These are phyloP conservation scores for Phaffomyces opuntiae DNA, from an alignment of 805 yeast genomes.

Conservation along the genomic window DNA sequence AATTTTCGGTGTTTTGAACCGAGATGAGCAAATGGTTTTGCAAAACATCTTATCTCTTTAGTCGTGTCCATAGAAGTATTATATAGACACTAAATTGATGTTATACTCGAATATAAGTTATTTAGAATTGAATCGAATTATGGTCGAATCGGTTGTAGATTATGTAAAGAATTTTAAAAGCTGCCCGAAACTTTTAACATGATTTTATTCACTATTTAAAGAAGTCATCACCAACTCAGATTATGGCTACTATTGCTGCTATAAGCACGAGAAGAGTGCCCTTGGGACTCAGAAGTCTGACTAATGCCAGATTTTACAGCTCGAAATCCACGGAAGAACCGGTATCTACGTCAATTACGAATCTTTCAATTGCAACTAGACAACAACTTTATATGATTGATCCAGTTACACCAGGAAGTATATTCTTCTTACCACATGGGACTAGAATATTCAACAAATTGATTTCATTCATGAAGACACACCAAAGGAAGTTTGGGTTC, in stretches of 20 bases:
- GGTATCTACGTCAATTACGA: conserved; percentile 16
- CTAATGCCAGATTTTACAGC: conserved; percentile 4
- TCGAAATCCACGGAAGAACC: conserved; percentile 1
- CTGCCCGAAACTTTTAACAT: too few species aligned
- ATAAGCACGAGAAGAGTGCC: not conserved
- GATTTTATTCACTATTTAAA: too few species aligned
- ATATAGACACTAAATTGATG: not conserved
- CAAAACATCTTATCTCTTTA: conserved; percentile 17
- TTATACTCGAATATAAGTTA: too few species aligned
- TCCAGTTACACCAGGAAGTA: conserved; percentile 81
- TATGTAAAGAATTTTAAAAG: too few species aligned
- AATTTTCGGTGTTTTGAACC: conserved; percentile 34
- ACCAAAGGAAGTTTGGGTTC: conserved; percentile 75
- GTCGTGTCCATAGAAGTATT: too few species aligned
- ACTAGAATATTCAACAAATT: conserved; percentile 77
- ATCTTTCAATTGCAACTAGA: conserved; percentile 26
- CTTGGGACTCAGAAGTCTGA: not conserved
- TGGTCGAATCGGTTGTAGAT: too few species aligned
- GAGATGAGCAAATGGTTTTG: conserved; percentile 29
- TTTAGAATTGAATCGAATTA: too few species aligned
- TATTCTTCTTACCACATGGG: conserved; percentile 91
- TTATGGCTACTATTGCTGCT: not conserved
- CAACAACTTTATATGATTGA: conserved; percentile 79
- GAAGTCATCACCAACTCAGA: not conserved
- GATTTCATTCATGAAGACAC: conserved; percentile 76